Percentiles rank a stretch among this genome's conserved stretches.
phyloP scores from a whole-genome alignment of 805 yeast species.

The Candida nanaspora region DNA sequence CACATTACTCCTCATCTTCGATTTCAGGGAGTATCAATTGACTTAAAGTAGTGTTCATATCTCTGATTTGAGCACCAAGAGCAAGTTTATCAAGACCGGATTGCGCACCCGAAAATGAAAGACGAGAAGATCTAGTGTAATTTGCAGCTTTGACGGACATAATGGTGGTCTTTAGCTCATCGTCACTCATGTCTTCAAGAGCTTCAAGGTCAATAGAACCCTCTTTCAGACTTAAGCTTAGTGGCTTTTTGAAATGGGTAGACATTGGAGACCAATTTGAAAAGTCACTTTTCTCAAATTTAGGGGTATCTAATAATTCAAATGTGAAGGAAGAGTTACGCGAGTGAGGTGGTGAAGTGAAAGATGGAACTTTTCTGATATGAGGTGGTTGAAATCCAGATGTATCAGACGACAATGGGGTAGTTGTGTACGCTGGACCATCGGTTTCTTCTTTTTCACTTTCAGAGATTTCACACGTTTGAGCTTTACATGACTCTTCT shows the following conservation, averaged over 20 bases:
- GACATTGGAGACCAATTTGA: not conserved
- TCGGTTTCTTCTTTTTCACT: not conserved
- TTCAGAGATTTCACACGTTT: no score
- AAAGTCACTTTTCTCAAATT: conserved; percentile 3
- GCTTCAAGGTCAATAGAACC: not conserved
- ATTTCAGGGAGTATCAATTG: not conserved
- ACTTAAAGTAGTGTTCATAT: conserved; percentile 6
- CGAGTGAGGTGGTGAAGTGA: conserved; percentile 18
- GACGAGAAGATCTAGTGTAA: conserved; percentile 17
- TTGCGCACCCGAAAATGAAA: conserved; percentile 1
- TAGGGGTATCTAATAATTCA: conserved; percentile 15
- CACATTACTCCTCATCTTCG: not conserved
- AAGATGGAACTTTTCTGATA: conserved; percentile 13
- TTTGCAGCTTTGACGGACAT: conserved; percentile 21
- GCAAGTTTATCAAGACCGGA: conserved; percentile 1
- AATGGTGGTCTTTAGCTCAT: conserved; percentile 12
- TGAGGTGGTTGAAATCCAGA: conserved; percentile 1
- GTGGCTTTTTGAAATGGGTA: no score
- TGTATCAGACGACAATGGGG: no score
- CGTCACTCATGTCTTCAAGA: conserved; percentile 3
- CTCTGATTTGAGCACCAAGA: not conserved
- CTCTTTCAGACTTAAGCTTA: conserved; percentile 1
- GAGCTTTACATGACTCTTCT: no score
- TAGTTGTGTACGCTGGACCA: not conserved
- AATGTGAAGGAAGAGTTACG: conserved; percentile 20